Evolutionary conservation across 2,329 filamentous ascomycete genomes (phyloP).

Genomic region (Stromatinia cepivora): DNA sequence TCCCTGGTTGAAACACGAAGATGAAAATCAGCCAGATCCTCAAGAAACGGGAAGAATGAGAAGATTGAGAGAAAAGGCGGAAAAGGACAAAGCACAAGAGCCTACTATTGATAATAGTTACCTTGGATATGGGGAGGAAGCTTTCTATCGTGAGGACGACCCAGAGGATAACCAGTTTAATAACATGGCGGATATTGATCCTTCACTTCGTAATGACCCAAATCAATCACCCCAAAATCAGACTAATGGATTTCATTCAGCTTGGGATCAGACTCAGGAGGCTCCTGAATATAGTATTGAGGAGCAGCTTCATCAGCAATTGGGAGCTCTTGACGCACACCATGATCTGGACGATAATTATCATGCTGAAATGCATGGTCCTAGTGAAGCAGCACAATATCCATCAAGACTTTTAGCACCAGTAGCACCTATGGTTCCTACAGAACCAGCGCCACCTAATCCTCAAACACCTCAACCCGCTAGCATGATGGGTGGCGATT

Average conservation of each 20-base stretch:
- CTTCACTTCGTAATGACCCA: conserved; percentile 31
- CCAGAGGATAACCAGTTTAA: conserved; percentile 26
- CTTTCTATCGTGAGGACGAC: conserved; percentile 22
- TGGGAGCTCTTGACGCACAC: conserved; percentile 21
- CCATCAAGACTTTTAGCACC: conserved; percentile 33
- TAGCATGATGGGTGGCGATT: conserved; percentile 40
- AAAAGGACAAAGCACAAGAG: conserved; percentile 38
- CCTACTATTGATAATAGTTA: conserved; percentile 33
- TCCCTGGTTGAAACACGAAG: conserved; percentile 69
- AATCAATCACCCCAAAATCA: background rate
- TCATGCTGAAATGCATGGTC: conserved; percentile 8
- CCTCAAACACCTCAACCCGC: conserved; percentile 29
- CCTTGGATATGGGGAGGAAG: conserved; percentile 25
- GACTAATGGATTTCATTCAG: background rate
- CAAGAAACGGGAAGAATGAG: conserved; percentile 45
- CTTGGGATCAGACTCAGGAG: background rate
- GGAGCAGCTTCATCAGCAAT: conserved; percentile 15
- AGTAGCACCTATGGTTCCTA: conserved; percentile 29
- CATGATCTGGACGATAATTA: conserved; percentile 31
- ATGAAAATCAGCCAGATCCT: conserved; percentile 46
- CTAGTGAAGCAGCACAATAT: conserved; percentile 27
- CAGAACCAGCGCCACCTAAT: conserved; percentile 32
- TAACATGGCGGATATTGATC: conserved; percentile 38
- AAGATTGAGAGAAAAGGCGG: conserved; percentile 40
- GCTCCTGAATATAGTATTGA: background rate